Evolutionary conservation across 176 grass and related monocot species (phyloP).

Genomic region (Eragrostis curvula): DNA sequence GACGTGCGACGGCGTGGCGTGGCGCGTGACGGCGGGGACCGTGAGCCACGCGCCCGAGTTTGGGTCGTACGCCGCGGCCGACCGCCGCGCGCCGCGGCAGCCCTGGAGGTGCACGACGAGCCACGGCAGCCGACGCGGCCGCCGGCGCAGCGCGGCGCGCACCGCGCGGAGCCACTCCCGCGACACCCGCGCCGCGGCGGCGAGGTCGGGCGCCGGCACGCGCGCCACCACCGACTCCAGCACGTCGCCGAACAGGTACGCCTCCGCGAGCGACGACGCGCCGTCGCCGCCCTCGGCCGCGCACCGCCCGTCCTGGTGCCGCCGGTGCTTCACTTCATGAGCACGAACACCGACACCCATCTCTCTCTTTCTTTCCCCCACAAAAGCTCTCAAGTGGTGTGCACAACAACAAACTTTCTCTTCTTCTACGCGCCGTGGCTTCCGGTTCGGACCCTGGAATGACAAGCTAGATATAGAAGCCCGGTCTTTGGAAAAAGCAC

Average conservation of each 20-base stretch:
- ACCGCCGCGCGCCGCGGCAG: constrained; percentile 4
- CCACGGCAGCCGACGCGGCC: constrained; percentile 63
- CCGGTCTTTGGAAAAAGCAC: background rate
- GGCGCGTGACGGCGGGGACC: constrained; percentile 28
- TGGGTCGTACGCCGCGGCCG: constrained; percentile 55
- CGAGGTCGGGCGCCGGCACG: constrained; percentile 63
- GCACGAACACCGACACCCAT: constrained; percentile 32
- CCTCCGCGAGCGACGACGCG: constrained; percentile 29
- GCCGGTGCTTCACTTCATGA: constrained; percentile 14
- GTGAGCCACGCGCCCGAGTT: constrained; percentile 62
- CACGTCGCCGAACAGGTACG: constrained; percentile 74
- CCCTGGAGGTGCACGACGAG: constrained; percentile 67
- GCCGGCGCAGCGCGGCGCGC: constrained; percentile 56
- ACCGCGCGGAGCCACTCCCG: constrained; percentile 75
- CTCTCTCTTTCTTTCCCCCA: too few relatives aligned
- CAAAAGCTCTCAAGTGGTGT: too few relatives aligned
- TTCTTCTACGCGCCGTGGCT: background rate
- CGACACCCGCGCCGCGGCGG: constrained; percentile 67
- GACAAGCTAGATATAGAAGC: constrained; percentile 15
- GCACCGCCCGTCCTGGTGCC: constrained; percentile 1
- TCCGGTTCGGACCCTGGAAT: background rate
- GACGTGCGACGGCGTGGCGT: constrained; percentile 41
- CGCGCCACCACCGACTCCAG: constrained; percentile 71
- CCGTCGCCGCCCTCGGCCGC: background rate
- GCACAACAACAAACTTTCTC: background rate